These are phyloP conservation scores for Strobilomyces echinocephalus DNA, from an alignment of 768 basidiomycete species.

Conservation along the genomic window DNA sequence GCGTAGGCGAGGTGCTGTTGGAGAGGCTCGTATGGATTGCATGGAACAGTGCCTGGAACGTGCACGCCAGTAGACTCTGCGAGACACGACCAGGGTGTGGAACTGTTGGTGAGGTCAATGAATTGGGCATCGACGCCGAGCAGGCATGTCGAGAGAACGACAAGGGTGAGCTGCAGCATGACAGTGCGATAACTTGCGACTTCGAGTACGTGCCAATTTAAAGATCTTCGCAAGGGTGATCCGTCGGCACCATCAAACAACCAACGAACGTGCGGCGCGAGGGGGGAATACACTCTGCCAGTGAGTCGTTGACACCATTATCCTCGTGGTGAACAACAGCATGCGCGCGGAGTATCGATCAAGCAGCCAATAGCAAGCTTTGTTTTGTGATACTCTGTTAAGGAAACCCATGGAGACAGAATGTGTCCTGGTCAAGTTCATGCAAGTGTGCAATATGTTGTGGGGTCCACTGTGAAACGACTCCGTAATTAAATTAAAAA, in stretches of 20 bases:
- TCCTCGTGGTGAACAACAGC: neutral
- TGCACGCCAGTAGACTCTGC: constrained; percentile 28
- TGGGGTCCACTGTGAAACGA: neutral
- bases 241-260: neutral
- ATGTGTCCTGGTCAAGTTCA: too few species aligned
- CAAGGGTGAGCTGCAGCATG: constrained; percentile 10
- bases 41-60: constrained; percentile 24
- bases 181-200: neutral
- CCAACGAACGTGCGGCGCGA: constrained; percentile 1
- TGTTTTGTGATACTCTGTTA: neutral
- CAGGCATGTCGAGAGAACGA: constrained; percentile 4
- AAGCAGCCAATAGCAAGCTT: neutral
- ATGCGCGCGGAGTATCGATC: neutral
- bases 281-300: neutral
- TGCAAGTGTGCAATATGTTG: too few species aligned
- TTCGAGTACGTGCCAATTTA: neutral
- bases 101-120: constrained; percentile 11
- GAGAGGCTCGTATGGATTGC: constrained; percentile 27
- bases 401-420: neutral
- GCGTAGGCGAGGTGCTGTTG: constrained; percentile 25
- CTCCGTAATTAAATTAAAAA: neutral
- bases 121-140: constrained; percentile 9
- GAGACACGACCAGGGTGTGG: constrained; percentile 18
- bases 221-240: neutral
- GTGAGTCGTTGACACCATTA: neutral